These are phyloP conservation scores for Penicillium glabrum DNA, from an alignment of 2,329 filamentous ascomycete species.

Conservation along the genomic window DNA sequence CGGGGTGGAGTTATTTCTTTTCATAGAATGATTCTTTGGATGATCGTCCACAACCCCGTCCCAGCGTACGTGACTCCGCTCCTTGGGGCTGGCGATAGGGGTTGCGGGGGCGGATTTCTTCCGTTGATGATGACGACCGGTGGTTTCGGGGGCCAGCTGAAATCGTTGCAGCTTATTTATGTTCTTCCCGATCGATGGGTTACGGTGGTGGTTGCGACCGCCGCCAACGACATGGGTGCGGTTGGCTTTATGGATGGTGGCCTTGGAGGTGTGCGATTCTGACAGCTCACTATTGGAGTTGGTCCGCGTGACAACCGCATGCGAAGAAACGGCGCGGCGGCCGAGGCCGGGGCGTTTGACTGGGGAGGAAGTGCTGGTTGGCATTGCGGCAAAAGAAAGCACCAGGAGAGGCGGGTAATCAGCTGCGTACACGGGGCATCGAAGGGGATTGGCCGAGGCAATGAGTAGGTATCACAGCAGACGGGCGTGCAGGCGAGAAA, in stretches of 20 bases:
- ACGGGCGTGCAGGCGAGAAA: constrained; percentile 22
- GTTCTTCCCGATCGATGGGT: constrained; percentile 45
- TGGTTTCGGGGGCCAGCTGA: constrained; percentile 32
- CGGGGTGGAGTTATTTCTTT: constrained; percentile 48
- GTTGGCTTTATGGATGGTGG: constrained; percentile 35
- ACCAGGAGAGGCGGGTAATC: constrained; percentile 21
- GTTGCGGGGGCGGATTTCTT: constrained; percentile 49
- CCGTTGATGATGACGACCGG: constrained; percentile 42
- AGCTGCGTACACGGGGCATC: constrained; percentile 19
- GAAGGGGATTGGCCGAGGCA: constrained; percentile 28
- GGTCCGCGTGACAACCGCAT: constrained; percentile 40
- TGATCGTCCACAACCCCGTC: constrained; percentile 41
- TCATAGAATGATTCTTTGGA: constrained; percentile 38
- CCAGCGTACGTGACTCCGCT: constrained; percentile 40
- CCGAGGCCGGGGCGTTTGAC: constrained; percentile 42
- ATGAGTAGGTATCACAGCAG: constrained; percentile 24
- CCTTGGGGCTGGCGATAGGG: constrained; percentile 43
- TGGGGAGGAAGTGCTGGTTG: constrained; percentile 36
- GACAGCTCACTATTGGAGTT: constrained; percentile 31
- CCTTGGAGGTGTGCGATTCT: constrained; percentile 33
- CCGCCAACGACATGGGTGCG: constrained; percentile 45
- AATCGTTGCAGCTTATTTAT: constrained; percentile 45
- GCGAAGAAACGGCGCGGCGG: constrained; percentile 42
- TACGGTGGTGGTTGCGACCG: constrained; percentile 42
- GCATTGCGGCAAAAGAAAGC: constrained; percentile 22